phyloP scores from a whole-genome alignment of 768 basidiomycete species.

The Phanerochaete sordida region DNA sequence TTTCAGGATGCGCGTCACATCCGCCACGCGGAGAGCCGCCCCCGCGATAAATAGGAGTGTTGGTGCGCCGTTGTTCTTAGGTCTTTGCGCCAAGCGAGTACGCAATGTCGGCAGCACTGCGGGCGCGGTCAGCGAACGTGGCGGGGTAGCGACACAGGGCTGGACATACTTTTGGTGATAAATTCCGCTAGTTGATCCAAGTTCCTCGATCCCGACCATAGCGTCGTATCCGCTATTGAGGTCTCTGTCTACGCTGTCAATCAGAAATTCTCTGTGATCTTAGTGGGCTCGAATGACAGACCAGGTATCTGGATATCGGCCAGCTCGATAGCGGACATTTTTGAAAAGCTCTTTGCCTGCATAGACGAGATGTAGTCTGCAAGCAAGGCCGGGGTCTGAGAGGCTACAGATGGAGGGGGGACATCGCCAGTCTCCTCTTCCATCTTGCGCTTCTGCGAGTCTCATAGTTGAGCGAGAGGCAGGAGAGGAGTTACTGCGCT shows the following conservation, averaged over 20 bases:
- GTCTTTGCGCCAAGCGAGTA: constrained; percentile 67
- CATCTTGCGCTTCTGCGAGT: constrained; percentile 46
- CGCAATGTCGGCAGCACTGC: constrained; percentile 66
- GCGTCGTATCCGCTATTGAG: constrained; percentile 71
- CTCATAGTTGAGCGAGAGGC: neutral
- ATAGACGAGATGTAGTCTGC: constrained; percentile 59
- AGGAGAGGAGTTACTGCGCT: neutral
- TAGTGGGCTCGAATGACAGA: constrained; percentile 32
- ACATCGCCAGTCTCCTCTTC: constrained; percentile 37
- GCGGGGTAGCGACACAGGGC: neutral
- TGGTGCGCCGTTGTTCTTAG: constrained; percentile 80
- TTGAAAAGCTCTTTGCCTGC: constrained; percentile 67
- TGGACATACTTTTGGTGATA: constrained; percentile 60
- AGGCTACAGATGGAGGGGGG: constrained; percentile 45
- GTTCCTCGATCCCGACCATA: constrained; percentile 69
- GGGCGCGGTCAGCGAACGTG: constrained; percentile 1
- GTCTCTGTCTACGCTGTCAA: constrained; percentile 51
- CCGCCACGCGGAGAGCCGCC: constrained; percentile 90
- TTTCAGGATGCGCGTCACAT: constrained; percentile 73
- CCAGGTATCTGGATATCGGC: constrained; percentile 77
- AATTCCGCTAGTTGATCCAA: constrained; percentile 73
- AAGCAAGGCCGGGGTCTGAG: constrained; percentile 54
- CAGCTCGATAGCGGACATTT: constrained; percentile 74
- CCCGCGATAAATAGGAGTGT: constrained; percentile 81
- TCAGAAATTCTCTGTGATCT: constrained; percentile 29